These are phyloP conservation scores for Saitozyma podzolica DNA, from an alignment of 768 basidiomycete species.

Conservation along the genomic window DNA sequence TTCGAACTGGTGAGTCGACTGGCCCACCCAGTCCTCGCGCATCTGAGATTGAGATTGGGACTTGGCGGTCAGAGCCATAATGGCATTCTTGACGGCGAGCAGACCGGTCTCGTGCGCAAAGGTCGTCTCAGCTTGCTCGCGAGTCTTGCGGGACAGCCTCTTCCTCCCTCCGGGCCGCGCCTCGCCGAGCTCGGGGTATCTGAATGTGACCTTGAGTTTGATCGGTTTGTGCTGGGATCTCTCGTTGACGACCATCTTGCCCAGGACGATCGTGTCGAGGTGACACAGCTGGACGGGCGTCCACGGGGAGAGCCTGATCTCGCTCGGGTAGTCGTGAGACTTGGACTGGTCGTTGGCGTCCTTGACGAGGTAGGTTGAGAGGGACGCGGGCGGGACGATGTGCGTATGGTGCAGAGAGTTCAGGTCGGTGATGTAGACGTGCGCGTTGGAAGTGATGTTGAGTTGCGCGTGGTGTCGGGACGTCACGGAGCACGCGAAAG, in stretches of 20 bases:
- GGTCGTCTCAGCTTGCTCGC: neutral
- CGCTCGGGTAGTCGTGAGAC: no score
- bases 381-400: constrained; percentile 6
- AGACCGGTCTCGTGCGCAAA: neutral
- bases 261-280: constrained; percentile 21
- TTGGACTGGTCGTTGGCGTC: neutral
- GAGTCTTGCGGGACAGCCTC: neutral
- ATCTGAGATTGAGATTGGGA: neutral
- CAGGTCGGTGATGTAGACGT: constrained; percentile 32
- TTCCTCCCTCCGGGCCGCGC: neutral
- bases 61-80: neutral
- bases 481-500: constrained; percentile 13
- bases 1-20: no score
- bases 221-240: constrained; percentile 9
- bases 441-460: constrained; percentile 16
- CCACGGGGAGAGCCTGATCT: neutral
- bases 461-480: constrained; percentile 28
- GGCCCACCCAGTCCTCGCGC: no score
- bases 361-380: constrained; percentile 1
- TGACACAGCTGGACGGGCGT: constrained; percentile 21
- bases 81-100: neutral
- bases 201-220: constrained; percentile 11
- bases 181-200: constrained; percentile 11
- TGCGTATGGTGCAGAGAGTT: constrained; percentile 26
- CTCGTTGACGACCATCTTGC: constrained; percentile 10